Percentiles rank a stretch among this genome's conserved stretches.
Evolutionary conservation across 2,329 filamentous ascomycete genomes (phyloP).

Genomic region (Fusarium ambrosium): DNA sequence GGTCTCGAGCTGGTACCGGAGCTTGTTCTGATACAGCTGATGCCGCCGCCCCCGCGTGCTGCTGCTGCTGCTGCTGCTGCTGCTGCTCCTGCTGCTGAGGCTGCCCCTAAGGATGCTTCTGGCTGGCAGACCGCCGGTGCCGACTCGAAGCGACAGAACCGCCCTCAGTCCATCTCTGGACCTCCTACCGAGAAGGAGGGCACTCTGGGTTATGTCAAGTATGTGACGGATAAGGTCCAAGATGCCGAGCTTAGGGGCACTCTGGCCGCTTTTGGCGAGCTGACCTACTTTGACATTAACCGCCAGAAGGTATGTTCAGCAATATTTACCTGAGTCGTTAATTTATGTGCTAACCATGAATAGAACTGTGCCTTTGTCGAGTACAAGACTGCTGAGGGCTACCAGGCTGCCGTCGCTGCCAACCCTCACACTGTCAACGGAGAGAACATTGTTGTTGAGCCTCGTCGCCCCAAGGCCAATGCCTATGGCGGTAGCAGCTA

Average conservation of each 20-base stretch:
- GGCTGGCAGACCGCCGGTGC: slow-evolving; percentile 89
- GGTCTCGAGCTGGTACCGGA: no score
- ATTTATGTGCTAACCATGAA: slow-evolving; percentile 28
- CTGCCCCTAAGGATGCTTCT: slow-evolving; percentile 63
- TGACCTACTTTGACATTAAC: slow-evolving; percentile 83
- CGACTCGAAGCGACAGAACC: slow-evolving; percentile 87
- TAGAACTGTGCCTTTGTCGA: slow-evolving; percentile 98
- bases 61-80: slow-evolving; percentile 55
- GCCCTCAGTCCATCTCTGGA: slow-evolving; percentile 75
- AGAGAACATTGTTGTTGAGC: slow-evolving; percentile 88
- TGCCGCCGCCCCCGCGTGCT: slow-evolving; percentile 29
- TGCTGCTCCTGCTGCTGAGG: slow-evolving; percentile 56
- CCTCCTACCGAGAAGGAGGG: slow-evolving; percentile 77
- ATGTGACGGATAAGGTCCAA: slow-evolving; percentile 90
- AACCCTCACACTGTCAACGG: slow-evolving; percentile 90
- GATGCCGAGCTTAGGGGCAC: slow-evolving; percentile 77
- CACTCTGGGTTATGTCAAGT: slow-evolving; percentile 93
- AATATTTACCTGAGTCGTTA: background rate
- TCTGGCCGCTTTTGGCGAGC: slow-evolving; percentile 78
- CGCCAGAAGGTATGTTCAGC: slow-evolving; percentile 79
- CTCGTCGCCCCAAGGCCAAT: slow-evolving; percentile 82
- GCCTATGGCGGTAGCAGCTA: slow-evolving; percentile 79
- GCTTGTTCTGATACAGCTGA: no score
- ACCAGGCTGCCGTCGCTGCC: slow-evolving; percentile 83
- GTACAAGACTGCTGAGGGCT: slow-evolving; percentile 84